Evolutionary conservation across 257 asterid species (phyloP).

Genomic region (Rehmannia glutinosa): DNA sequence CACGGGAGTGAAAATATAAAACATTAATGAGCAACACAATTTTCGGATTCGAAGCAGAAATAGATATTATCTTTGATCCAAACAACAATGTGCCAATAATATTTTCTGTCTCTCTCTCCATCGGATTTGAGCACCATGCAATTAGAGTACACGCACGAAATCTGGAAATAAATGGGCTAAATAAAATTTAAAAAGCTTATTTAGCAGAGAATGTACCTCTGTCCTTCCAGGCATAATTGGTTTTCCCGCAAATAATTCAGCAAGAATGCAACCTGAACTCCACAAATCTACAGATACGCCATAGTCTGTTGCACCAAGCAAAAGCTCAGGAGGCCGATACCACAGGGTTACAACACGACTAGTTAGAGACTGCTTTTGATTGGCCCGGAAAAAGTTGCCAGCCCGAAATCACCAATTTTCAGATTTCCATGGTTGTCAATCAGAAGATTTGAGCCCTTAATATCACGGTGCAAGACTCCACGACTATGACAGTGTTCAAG

Average conservation of each 20-base stretch:
- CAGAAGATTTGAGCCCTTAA: constrained; percentile 87
- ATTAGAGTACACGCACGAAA: neutral
- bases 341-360: constrained; percentile 96
- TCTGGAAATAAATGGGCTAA: neutral
- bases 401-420: constrained; percentile 93
- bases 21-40: neutral
- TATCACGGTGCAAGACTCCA: constrained; percentile 90
- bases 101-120: neutral
- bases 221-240: constrained; percentile 97
- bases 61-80: neutral
- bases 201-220: constrained; percentile 49
- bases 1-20: neutral
- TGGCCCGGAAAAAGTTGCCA: constrained; percentile 71
- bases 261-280: constrained; percentile 97
- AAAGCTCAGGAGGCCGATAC: constrained; percentile 97
- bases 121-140: neutral
- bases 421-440: constrained; percentile 74
- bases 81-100: neutral
- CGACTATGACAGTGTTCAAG: constrained; percentile 90
- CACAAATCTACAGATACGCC: constrained; percentile 88
- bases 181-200: neutral
- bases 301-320: constrained; percentile 88
- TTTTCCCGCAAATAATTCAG: constrained; percentile 79
- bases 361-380: constrained; percentile 71
- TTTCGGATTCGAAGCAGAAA: neutral